Evolutionary conservation across 2,329 filamentous ascomycete genomes (phyloP), one percentile per base, ranked within the genome.

Genomic region (Cercospora beticola): DNA sequence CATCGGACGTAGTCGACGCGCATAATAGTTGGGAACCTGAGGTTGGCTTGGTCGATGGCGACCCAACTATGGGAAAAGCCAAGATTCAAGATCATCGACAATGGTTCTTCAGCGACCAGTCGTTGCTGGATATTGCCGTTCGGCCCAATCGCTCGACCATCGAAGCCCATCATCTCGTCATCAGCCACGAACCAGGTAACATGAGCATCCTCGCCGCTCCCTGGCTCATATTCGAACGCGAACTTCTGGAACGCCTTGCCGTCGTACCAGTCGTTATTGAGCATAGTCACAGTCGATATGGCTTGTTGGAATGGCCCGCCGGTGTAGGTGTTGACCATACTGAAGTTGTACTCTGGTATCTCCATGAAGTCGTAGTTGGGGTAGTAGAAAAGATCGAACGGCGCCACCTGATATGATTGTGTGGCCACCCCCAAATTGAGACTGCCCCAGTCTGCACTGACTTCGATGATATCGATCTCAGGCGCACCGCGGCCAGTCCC

Each of bases 221-320:
- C 85, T 1, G 85, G 85, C 0, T 77, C 78, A 69, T 87, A 87
- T 69, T 88, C 86, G 65, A 85, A 87, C 1, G 83, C 82, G 74
- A 85, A 87, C 61, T 82, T 85, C 72, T 87, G 86, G 72, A 86
- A 87, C 21, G 79, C 76, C 14, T 82, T 80, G 4, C 83, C 83
- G 67, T 87, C 84, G 66, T 84, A 88, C 86, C 86, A 87, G 9
- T 82, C 72, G 68, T 83, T 85, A 74, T 87, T 87, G 10, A 88
- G 78, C 61, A 83, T 82, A 0, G 85, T 85, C 10, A 84, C 84
- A 5, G 81, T 84, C n/a, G 83, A 86, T 12, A 88, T 80, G 33
- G 85, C 85, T 76, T 88, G 84, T 72, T 88, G 85, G 69, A 79
- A 87, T 2, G 84, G 84, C 0, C 85, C 85, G 18, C 86, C 86